A percentile compares a stretch with the other conserved stretches of the same genome.
phyloP scores from a whole-genome alignment of 2,329 filamentous ascomycete species.

The Aspergillus uvarum region DNA sequence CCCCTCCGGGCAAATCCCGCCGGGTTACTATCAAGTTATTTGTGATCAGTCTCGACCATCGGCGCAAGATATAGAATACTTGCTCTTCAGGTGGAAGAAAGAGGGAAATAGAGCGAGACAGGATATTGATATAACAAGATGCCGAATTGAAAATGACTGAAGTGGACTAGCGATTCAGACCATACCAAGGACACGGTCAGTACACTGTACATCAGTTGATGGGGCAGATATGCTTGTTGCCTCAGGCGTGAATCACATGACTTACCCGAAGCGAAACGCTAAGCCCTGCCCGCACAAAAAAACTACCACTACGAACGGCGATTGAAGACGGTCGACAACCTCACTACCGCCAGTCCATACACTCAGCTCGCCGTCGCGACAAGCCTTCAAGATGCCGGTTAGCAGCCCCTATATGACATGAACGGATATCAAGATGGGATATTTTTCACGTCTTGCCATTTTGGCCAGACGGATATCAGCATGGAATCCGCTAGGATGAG shows the following conservation, averaged over 20 bases:
- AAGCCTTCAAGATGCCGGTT: conserved; percentile 59
- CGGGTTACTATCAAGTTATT: background rate
- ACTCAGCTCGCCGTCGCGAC: conserved; percentile 42
- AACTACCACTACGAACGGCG: conserved; percentile 30
- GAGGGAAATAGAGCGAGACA: no score
- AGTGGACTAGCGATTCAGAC: no score
- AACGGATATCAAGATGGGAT: background rate
- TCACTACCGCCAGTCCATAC: conserved; percentile 35
- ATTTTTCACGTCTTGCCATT: background rate
- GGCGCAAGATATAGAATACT: no score
- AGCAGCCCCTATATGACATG: conserved; percentile 21
- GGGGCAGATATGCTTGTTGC: background rate
- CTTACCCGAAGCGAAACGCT: conserved; percentile 38
- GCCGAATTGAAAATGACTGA: no score
- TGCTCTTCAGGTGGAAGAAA: no score
- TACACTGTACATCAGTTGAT: background rate
- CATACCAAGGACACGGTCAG: background rate
- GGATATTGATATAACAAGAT: no score
- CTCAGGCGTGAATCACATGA: conserved; percentile 37
- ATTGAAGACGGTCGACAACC: conserved; percentile 35
- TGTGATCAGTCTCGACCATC: no score
- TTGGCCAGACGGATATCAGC: background rate
- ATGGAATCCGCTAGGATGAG: background rate
- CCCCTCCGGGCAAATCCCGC: background rate
- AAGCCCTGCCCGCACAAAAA: conserved; percentile 45